These are phyloP conservation scores for Neoboletus subvelutipes DNA, from an alignment of 768 basidiomycete genomes.

Conservation along the genomic window DNA sequence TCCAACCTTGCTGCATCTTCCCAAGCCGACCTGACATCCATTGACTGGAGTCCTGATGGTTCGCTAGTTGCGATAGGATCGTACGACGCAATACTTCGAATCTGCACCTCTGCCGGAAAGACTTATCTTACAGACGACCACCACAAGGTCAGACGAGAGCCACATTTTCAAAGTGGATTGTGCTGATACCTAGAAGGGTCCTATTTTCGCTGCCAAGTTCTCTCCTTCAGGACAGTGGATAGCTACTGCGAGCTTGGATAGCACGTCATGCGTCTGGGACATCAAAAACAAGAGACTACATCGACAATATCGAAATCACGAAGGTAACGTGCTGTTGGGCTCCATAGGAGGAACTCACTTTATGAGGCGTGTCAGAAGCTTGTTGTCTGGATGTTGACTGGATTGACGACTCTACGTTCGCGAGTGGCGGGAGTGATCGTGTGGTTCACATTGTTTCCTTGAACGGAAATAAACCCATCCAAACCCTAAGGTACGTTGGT, in stretches of 20 bases:
- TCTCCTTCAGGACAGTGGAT: constrained; percentile 73
- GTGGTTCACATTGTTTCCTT: constrained; percentile 61
- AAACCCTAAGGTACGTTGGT: constrained; percentile 56
- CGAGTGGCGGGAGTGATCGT: constrained; percentile 70
- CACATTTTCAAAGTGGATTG: background rate
- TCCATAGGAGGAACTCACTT: background rate
- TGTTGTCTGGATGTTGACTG: constrained; percentile 83
- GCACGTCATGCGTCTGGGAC: constrained; percentile 78
- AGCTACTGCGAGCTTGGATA: constrained; percentile 74
- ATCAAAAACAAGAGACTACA: constrained; percentile 58
- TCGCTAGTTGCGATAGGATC: constrained; percentile 74
- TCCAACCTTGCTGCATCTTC: constrained; percentile 47
- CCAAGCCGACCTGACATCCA: constrained; percentile 65
- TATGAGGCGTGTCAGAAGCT: constrained; percentile 40
- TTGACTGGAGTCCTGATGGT: constrained; percentile 79
- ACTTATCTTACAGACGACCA: constrained; percentile 60
- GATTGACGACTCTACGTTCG: constrained; percentile 69
- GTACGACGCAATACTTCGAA: constrained; percentile 69
- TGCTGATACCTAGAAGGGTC: constrained; percentile 52
- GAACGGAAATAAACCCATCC: constrained; percentile 51
- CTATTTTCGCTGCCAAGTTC: constrained; percentile 78
- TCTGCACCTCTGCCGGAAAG: constrained; percentile 61
- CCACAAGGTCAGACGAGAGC: constrained; percentile 54
- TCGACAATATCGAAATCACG: constrained; percentile 64
- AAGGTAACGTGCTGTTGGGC: constrained; percentile 43